Evolutionary conservation across 2,329 filamentous ascomycete species (phyloP).

Genomic region (Raffaelea arxii): DNA sequence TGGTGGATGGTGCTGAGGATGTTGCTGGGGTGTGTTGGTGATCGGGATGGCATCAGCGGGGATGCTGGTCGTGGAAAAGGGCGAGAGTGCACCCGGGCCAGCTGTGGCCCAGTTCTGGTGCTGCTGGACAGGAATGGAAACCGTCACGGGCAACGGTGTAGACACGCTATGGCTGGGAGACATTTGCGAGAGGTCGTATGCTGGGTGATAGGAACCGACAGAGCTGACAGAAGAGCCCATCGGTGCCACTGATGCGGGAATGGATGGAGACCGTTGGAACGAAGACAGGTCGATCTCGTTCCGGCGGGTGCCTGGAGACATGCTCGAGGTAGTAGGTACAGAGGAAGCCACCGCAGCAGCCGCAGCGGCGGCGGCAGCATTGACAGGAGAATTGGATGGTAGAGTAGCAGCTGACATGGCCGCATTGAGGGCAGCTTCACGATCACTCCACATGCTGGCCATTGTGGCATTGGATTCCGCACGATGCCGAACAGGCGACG

Average conservation of each 20-base stretch:
- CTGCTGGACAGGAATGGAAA: slow-evolving; percentile 10
- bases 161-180: slow-evolving; percentile 3
- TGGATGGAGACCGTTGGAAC: slow-evolving; percentile 30
- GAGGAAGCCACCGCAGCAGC: slow-evolving; percentile 3
- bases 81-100: slow-evolving; percentile 3
- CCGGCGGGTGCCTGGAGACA: slow-evolving; percentile 21
- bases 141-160: slow-evolving; percentile 1
- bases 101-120: slow-evolving; percentile 5
- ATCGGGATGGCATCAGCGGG: slow-evolving; percentile 4
- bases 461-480: slow-evolving; percentile 29
- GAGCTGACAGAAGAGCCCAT: no score
- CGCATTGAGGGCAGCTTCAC: slow-evolving; percentile 18
- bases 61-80: slow-evolving; percentile 9
- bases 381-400: not conserved
- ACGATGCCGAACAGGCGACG: slow-evolving; percentile 25
- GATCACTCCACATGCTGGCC: slow-evolving; percentile 27
- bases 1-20: slow-evolving; percentile 2
- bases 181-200: slow-evolving; percentile 34
- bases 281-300: slow-evolving; percentile 28
- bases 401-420: slow-evolving; percentile 2
- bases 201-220: slow-evolving; percentile 25
- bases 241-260: no score
- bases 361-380: slow-evolving; percentile 4
- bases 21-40: not conserved
- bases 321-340: slow-evolving; percentile 2